Evolutionary conservation across 2,329 filamentous ascomycete species (phyloP), one percentile per base, ranked within the genome.

Genomic region (Leptographium lundbergii): DNA sequence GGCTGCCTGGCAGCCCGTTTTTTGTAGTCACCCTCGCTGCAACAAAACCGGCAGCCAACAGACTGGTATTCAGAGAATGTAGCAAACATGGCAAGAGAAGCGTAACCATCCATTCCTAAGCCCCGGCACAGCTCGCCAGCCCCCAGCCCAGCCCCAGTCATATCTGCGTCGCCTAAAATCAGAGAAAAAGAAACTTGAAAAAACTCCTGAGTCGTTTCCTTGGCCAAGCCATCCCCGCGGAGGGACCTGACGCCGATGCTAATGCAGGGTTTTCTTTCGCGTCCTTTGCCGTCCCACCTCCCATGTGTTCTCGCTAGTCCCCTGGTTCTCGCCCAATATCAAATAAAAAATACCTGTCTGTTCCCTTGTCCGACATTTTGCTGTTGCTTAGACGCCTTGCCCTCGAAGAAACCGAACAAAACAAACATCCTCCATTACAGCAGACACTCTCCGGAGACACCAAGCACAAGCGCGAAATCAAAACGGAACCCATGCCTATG

Each of bases 251-350:
- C 59, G 61, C 60, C 61, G 34, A 59, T 62, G 58, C 58, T 57
- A 60, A 62, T 62, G 61, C 61, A 62, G 57, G 58, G 57, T 57
- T 56, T 57, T 59, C 34, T 54, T 19, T 54, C 57, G 27, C 24
- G n/a, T 58, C 53, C 51, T 32, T 57, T 54, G 51, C 55, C 56
- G 14, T 55, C 58, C 27, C 45, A n/a, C 54, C 45, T 50, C 34
- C 47, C 32, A 29, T 55, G 32, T 47, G n/a, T 27, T n/a, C 36
- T 39, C 42, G 7, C 27, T 54, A 29, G 19, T 56, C 19, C 52
- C 50, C 42, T 34, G 39, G 17, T 29, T 50, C 39, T 59, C 54
- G 54, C 54, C 58, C 50, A 47, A 24, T 17, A 53, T 32, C 19
- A 56, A 45, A 24, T 1, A 60, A 57, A 58, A 56, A 56, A 22